Evolutionary conservation across 2,329 filamentous ascomycete species (phyloP).

Genomic region (Ophiostoma australiae): DNA sequence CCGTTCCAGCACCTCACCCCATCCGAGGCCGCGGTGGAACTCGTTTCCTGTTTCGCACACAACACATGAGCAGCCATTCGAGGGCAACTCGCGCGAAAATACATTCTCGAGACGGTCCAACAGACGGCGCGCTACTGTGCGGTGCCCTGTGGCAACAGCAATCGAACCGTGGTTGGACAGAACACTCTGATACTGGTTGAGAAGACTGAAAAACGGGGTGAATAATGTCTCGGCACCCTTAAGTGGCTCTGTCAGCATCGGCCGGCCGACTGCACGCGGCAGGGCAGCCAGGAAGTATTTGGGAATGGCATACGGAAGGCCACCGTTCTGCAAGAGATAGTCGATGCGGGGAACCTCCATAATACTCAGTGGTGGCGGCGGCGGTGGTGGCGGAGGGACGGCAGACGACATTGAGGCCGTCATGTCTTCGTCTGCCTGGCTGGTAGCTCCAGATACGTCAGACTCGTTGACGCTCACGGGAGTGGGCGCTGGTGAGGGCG

Average conservation of each 20-base stretch:
- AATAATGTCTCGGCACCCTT: slow-evolving; percentile 70
- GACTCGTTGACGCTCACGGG: slow-evolving; percentile 18
- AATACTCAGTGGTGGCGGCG: slow-evolving; percentile 67
- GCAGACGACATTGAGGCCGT: slow-evolving; percentile 28
- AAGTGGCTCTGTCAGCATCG: slow-evolving; percentile 53
- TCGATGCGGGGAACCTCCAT: slow-evolving; percentile 78
- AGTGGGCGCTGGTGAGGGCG: slow-evolving; percentile 19
- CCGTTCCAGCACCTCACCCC: slow-evolving; percentile 92
- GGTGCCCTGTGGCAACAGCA: slow-evolving; percentile 90
- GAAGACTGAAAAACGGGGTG: slow-evolving; percentile 71
- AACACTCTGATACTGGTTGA: slow-evolving; percentile 82
- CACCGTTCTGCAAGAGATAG: slow-evolving; percentile 86
- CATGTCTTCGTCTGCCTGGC: neutral
- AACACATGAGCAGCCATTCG: slow-evolving; percentile 76
- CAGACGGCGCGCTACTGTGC: slow-evolving; percentile 83
- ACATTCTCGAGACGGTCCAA: slow-evolving; percentile 90
- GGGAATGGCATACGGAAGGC: slow-evolving; percentile 65
- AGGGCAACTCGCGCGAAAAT: slow-evolving; percentile 86
- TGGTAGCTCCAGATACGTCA: slow-evolving; percentile 18
- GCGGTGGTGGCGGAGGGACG: slow-evolving; percentile 58
- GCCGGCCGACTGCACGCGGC: slow-evolving; percentile 47
- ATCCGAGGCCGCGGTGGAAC: slow-evolving; percentile 67
- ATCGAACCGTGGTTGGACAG: slow-evolving; percentile 80
- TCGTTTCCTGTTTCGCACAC: slow-evolving; percentile 66
- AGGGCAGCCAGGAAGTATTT: slow-evolving; percentile 66